Evolutionary conservation across 345 rosid genomes (phyloP), one percentile per base, ranked within the genome.

Genomic region (Crucihimalaya himalaica): DNA sequence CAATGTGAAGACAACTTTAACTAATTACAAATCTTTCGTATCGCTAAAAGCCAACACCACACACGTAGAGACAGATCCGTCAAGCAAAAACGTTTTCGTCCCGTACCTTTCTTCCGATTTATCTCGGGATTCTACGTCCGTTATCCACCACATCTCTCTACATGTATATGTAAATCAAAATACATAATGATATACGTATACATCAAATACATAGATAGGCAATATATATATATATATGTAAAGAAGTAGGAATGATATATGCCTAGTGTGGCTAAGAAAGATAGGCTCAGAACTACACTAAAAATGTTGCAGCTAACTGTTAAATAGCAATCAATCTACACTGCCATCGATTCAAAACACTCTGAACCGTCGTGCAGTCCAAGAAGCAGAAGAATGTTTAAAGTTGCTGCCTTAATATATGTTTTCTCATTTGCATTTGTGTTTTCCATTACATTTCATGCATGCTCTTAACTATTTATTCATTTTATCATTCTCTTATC

Each of bases 261-360:
- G 34, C 54, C 79, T 76, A 76, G 70, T 68, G 66, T 59, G 64
- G 28, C 64, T 59, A 37, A 20, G 46, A 37, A 16, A 37, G 63
- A 69, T 69, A 76, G 79, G 79, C 75, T 68, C 79, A 76, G 79
- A 76, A 76, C 79, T 69, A 69, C 79, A 76, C 79, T 76, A 69
- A 76, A 76, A 76, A 69, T 76, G 59, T 62, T 76, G 70, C 65
- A 76, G 79, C 79, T 69, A 54, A 61, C 52, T 76, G 58, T 69
- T 52, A 62, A 34, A 68, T 45, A 61, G 75, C 74, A 63, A 75
- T 75, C 68, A 68, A 68, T 75, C 79, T 75, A 59, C 73, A 68
- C 73, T 67, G 68, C 73, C 68, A 68, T 60, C 56, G 68, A 50
- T 75, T 68, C 56, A 68, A 65, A 40, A 71, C 53, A 25, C 59